Evolutionary conservation across 2,329 filamentous ascomycete species (phyloP).

Genomic region (Hypoxylon sp.): DNA sequence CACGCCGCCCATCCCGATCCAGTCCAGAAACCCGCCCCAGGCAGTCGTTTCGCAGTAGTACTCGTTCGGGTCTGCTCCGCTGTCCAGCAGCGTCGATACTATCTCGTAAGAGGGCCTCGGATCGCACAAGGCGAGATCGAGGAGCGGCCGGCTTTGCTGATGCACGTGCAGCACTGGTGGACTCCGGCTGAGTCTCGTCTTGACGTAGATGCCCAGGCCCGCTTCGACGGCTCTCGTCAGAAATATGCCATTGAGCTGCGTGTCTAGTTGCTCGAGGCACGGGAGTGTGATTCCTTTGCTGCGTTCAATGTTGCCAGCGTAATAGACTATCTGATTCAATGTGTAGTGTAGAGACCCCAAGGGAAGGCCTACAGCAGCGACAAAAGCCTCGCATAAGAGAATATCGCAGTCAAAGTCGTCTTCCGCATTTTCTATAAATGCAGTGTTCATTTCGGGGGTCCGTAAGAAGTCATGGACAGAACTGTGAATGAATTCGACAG

Average conservation of each 20-base stretch:
- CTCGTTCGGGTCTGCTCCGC: conserved; percentile 3
- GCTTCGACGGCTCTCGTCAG: background rate
- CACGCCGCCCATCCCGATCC: background rate
- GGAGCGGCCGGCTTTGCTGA: background rate
- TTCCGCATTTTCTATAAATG: background rate
- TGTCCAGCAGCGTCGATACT: background rate
- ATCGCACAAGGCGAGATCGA: background rate
- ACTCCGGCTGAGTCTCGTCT: background rate
- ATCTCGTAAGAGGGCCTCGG: background rate
- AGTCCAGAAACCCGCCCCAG: background rate
- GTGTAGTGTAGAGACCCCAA: background rate
- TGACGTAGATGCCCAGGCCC: background rate
- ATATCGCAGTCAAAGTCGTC: background rate
- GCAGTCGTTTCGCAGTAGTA: background rate
- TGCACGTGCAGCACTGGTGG: background rate
- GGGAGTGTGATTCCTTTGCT: background rate
- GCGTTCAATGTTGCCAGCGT: background rate
- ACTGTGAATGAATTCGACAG: background rate
- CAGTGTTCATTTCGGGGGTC: background rate
- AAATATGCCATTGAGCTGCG: background rate
- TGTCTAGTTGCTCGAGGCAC: background rate
- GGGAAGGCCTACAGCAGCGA: background rate
- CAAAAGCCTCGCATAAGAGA: background rate
- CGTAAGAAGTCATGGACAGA: background rate
- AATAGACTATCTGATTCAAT: background rate